Conservation (phyloP, 1,139 yeast species). For the Casaregolazyma lundiana region DNA sequence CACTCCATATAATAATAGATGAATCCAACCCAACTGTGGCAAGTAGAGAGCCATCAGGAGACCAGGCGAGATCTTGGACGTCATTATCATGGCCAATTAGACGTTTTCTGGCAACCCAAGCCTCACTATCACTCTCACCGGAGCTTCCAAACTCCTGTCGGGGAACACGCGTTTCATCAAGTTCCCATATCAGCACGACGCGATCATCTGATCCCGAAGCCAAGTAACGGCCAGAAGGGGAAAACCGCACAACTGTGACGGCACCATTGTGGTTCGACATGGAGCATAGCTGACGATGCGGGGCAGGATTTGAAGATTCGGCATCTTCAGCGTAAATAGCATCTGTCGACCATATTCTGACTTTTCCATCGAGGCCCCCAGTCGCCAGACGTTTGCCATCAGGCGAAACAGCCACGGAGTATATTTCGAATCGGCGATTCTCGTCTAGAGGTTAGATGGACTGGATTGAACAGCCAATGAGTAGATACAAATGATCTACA, state of each 20-base stretch:
- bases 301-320: slow-evolving; percentile 10
- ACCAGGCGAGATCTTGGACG: slow-evolving; percentile 96
- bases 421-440: slow-evolving; percentile 74
- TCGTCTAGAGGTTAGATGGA: slow-evolving; percentile 49
- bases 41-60: slow-evolving; percentile 84
- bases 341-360: slow-evolving; percentile 81
- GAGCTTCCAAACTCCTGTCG: slow-evolving; percentile 47
- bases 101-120: slow-evolving; percentile 89
- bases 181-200: slow-evolving; percentile 87
- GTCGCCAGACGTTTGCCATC: slow-evolving; percentile 86
- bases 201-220: slow-evolving; percentile 97
- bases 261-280: slow-evolving; percentile 58
- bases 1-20: slow-evolving; percentile 90
- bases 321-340: slow-evolving; percentile 43
- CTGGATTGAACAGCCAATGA: neutral
- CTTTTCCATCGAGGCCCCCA: slow-evolving; percentile 94
- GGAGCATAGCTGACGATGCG: slow-evolving; percentile 32
- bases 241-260: slow-evolving; percentile 85
- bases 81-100: slow-evolving; percentile 96
- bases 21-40: slow-evolving; percentile 94
- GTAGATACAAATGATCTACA: slow-evolving; percentile 22
- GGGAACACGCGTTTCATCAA: slow-evolving; percentile 56
- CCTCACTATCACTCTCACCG: slow-evolving; percentile 64
- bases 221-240: slow-evolving; percentile 84
- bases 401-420: slow-evolving; percentile 72